Evolutionary conservation across 208 protist genomes (phyloP), one percentile per base, ranked within the genome.

Genomic region (Porcisia deanei): DNA sequence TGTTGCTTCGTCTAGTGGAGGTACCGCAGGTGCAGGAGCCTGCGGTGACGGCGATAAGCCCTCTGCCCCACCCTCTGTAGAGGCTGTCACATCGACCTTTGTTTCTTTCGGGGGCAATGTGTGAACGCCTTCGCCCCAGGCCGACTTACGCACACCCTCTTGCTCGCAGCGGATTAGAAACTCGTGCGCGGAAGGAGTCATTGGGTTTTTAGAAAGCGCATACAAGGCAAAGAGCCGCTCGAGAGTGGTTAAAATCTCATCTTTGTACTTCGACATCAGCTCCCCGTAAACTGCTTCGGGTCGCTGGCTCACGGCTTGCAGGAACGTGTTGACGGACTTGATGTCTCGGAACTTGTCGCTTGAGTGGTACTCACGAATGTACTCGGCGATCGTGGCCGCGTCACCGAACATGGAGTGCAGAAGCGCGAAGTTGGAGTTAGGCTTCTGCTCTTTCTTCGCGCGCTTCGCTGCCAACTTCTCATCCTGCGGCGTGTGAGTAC

Each of bases 91-190:
- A 52, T 71, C 58, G 14, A 37, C 41, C 8, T 57, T 55, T 22
- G 76, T 59, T n/a, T 61, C 57, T 43, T 68, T 76, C 10, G 10
- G 66, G 7, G 77, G 77, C 18, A 82, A 52, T 45, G 77, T 77
- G 55, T 70, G 71, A 9, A 82, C 71, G 2, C 73, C 70, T 14
- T 73, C 77, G 0, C 41, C 77, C 91, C 90, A 94, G 22, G 78
- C 76, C 12, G 71, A 41, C 67, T 84, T 88, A n/a, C 82, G 81
- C 55, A 97, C 89, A 22, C 91, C 89, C 18, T 86, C 68, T 68
- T 93, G 83, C 69, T 97, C 91, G 69, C 91, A 95, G 61, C 91
- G 93, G 60, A 97, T 92, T 25, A 94, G 61, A 74, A 94, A 97
- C 73, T 97, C 91, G 73, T 95, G 93, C 20, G 83, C 86, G 6